A percentile compares a stretch with the other conserved stretches of the same genome.
These are phyloP conservation scores for Scedosporium apiospermum DNA, from an alignment of 2,329 filamentous ascomycete genomes.

Conservation along the genomic window DNA sequence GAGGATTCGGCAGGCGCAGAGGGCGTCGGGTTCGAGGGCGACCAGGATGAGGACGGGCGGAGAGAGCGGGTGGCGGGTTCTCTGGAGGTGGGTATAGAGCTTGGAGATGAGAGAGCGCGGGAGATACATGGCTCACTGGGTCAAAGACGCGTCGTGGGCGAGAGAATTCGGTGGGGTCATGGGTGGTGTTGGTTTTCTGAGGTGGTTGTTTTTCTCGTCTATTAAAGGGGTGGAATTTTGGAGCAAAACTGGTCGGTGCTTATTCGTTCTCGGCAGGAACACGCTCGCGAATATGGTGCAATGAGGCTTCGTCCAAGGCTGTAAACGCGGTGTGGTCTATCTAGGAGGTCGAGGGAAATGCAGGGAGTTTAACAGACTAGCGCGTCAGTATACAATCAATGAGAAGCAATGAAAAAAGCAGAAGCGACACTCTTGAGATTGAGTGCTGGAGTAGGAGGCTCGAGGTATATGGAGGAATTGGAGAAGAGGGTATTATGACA, in stretches of 20 bases:
- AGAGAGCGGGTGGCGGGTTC: constrained; percentile 78
- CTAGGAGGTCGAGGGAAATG: background rate
- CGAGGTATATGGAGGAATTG: background rate
- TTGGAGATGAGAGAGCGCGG: constrained; percentile 82
- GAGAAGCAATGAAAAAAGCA: background rate
- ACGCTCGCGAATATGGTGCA: background rate
- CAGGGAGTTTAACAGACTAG: background rate
- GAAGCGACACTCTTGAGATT: background rate
- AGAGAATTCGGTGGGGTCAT: constrained; percentile 3
- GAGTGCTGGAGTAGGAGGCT: background rate
- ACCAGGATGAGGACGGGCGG: constrained; percentile 87
- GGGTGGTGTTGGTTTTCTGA: background rate
- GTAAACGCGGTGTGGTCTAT: background rate
- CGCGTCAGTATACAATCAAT: background rate
- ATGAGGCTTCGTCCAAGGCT: background rate
- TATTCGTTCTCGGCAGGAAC: no score
- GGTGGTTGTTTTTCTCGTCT: background rate
- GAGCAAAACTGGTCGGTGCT: no score
- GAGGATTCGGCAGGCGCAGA: constrained; percentile 91
- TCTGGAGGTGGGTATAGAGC: constrained; percentile 82
- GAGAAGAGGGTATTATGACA: background rate
- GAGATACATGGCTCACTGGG: constrained; percentile 67
- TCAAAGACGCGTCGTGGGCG: constrained; percentile 18
- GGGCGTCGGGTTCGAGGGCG: constrained; percentile 86
- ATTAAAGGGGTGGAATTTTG: background rate